These are phyloP conservation scores for Umbellularia californica DNA, from an alignment of 164 flowering plant genomes.

Conservation along the genomic window DNA sequence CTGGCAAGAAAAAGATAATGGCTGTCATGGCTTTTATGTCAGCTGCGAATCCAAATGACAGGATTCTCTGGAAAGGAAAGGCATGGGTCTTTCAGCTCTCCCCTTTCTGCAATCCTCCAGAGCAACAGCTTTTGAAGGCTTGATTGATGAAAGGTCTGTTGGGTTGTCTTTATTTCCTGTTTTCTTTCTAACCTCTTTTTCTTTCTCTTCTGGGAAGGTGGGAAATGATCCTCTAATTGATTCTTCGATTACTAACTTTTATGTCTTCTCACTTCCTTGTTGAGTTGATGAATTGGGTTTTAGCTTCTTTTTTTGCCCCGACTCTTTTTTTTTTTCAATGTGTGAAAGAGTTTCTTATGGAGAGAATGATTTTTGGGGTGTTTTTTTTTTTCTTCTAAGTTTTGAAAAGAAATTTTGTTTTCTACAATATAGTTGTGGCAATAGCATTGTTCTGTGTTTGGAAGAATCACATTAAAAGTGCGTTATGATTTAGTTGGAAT, in stretches of 20 bases:
- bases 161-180: not conserved
- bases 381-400: too few relatives aligned
- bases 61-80: slow-evolving; percentile 33
- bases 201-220: not conserved
- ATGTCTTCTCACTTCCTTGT: not conserved
- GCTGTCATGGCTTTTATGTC: slow-evolving; percentile 27
- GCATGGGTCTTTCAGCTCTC: slow-evolving; percentile 56
- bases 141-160: slow-evolving; percentile 29
- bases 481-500: too few relatives aligned
- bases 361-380: too few relatives aligned
- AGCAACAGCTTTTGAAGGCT: slow-evolving; percentile 44
- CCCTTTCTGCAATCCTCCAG: slow-evolving; percentile 43
- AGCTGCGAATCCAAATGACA: slow-evolving; percentile 21
- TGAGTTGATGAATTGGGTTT: slow-evolving; percentile 10
- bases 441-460: too few relatives aligned
- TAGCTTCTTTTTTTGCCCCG: too few relatives aligned
- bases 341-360: too few relatives aligned
- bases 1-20: slow-evolving; percentile 17
- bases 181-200: not conserved
- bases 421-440: too few relatives aligned
- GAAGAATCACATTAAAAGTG: too few relatives aligned
- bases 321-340: too few relatives aligned
- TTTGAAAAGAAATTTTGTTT: too few relatives aligned
- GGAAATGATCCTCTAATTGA: not conserved
- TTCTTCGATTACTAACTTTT: not conserved